These are phyloP conservation scores for Toxoplasma gondii DNA, from an alignment of 169 alveolate species.

Conservation along the genomic window DNA sequence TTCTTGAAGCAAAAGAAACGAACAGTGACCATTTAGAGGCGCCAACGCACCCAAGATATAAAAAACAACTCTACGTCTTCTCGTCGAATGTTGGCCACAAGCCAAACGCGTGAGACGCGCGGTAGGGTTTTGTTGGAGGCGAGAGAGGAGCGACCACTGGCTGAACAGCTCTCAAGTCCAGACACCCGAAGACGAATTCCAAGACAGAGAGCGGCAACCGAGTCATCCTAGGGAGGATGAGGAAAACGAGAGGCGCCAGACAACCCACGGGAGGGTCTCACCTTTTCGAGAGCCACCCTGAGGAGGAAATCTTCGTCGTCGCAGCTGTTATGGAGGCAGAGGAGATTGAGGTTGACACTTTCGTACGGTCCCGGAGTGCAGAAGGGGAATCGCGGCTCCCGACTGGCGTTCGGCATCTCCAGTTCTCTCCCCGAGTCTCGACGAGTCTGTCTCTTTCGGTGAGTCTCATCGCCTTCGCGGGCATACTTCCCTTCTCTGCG, in stretches of 20 bases:
- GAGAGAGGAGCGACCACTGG: too few relatives aligned
- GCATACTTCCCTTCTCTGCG: too few relatives aligned
- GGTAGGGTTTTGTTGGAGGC: too few relatives aligned
- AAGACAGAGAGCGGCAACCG: not conserved
- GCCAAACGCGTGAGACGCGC: too few relatives aligned
- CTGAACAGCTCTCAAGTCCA: too few relatives aligned
- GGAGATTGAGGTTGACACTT: constrained; percentile 47
- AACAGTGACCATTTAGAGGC: not conserved
- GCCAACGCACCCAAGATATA: too few relatives aligned
- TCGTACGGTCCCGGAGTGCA: not conserved
- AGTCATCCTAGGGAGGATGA: not conserved
- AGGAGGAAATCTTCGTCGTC: constrained; percentile 67
- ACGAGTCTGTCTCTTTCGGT: too few relatives aligned
- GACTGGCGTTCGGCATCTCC: not conserved
- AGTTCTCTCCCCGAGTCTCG: too few relatives aligned
- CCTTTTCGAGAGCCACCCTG: constrained; percentile 58
- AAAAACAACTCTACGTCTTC: too few relatives aligned
- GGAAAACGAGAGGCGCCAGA: not conserved
- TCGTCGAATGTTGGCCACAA: too few relatives aligned
- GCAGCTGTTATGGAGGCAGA: constrained; percentile 57
- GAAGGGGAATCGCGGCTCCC: not conserved
- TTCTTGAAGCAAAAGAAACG: not conserved
- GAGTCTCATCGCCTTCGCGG: too few relatives aligned
- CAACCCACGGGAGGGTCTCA: not conserved
- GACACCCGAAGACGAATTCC: not conserved